Percentiles rank a stretch among this genome's conserved stretches.
Conservation (phyloP, 345 rosid genomes). For the Eucalyptus albens region DNA sequence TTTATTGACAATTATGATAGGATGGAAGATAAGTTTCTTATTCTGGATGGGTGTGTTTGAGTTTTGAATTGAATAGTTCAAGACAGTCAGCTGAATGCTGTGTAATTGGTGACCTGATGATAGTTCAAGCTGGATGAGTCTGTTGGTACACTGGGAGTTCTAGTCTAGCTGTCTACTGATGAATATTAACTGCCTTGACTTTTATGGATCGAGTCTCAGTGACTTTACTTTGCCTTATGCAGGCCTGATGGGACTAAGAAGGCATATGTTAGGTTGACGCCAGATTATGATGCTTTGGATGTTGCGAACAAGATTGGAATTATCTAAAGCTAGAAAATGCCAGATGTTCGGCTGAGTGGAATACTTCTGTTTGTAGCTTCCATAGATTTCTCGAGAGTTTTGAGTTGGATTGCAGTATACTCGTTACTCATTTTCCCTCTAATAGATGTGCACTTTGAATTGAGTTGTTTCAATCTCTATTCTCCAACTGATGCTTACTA, state of each 20-base stretch:
- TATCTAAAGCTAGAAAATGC: conserved; percentile 26
- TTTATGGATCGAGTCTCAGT: not conserved
- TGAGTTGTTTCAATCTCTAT: not conserved
- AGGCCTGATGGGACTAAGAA: conserved; percentile 97
- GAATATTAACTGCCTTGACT: not conserved
- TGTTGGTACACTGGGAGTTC: not conserved
- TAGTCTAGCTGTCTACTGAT: not conserved
- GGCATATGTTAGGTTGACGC: conserved; percentile 91
- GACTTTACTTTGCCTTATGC: not conserved
- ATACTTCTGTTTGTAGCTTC: not conserved
- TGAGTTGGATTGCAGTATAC: not conserved
- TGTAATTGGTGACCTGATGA: not conserved
- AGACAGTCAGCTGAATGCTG: not conserved
- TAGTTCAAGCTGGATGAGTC: not conserved
- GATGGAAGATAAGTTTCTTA: not conserved
- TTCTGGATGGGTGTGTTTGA: not conserved
- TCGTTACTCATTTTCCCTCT: not conserved
- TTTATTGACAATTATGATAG: not conserved
- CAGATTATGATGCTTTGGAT: conserved; percentile 86
- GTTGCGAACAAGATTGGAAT: conserved; percentile 79
- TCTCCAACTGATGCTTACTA: not conserved
- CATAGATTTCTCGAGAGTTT: not conserved
- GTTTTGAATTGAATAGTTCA: not conserved
- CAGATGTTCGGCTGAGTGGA: not conserved
- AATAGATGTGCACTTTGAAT: not conserved